A percentile compares a stretch with the other conserved stretches of the same genome.
Evolutionary conservation across 2,329 filamentous ascomycete species (phyloP).

Genomic region (Alternaria ventricosa): DNA sequence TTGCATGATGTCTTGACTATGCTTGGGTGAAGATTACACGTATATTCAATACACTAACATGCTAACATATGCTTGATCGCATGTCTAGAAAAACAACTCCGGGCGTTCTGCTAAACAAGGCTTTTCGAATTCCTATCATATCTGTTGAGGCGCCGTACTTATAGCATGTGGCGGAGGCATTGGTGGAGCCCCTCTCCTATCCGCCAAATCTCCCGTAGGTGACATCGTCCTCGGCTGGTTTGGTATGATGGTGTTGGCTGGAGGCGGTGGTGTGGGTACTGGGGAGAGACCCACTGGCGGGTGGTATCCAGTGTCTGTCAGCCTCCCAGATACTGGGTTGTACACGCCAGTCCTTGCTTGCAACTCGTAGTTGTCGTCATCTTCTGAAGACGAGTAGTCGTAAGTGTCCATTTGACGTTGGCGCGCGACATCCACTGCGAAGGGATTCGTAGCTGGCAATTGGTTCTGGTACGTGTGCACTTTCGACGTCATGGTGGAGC

Average conservation of each 20-base stretch:
- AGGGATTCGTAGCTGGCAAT: slow-evolving; percentile 44
- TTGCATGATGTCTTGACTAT: neutral
- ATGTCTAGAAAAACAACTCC: neutral
- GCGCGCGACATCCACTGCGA: slow-evolving; percentile 29
- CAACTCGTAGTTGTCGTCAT: slow-evolving; percentile 47
- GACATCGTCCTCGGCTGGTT: slow-evolving; percentile 18
- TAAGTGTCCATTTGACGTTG: slow-evolving; percentile 44
- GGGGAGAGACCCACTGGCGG: slow-evolving; percentile 38
- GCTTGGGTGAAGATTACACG: neutral
- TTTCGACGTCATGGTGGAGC: slow-evolving; percentile 38
- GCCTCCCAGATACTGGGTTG: slow-evolving; percentile 41
- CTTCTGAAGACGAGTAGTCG: slow-evolving; percentile 49
- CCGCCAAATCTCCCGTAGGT: slow-evolving; percentile 39
- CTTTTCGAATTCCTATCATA: slow-evolving; percentile 17
- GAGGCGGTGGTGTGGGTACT: slow-evolving; percentile 42
- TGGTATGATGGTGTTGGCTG: slow-evolving; percentile 17
- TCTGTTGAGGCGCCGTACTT: slow-evolving; percentile 38
- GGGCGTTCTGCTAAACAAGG: neutral
- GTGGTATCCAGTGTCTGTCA: slow-evolving; percentile 47
- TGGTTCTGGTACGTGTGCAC: slow-evolving; percentile 41
- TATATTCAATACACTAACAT: neutral
- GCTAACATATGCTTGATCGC: neutral
- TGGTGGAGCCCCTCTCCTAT: slow-evolving; percentile 31
- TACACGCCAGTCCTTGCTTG: slow-evolving; percentile 35
- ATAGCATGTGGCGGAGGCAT: slow-evolving; percentile 38